Percentiles rank a stretch among this genome's conserved stretches.
These are phyloP conservation scores for Eucalyptus pauciflora DNA, from an alignment of 345 rosid species.

Conservation along the genomic window DNA sequence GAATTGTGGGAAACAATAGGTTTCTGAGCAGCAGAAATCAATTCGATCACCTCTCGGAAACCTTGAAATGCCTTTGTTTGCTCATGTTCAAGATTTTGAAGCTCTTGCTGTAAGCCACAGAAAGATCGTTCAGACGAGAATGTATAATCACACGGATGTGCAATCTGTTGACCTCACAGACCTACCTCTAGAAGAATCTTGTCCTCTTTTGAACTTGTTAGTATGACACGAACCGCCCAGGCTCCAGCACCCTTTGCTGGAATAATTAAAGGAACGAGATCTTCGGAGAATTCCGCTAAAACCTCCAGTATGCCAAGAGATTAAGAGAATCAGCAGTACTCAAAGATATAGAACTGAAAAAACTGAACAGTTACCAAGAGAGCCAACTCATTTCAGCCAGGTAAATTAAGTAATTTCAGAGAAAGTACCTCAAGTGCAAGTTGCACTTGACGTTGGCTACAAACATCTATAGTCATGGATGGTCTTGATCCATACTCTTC, in stretches of 20 bases:
- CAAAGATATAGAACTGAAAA: background rate
- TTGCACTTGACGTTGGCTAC: slow-evolving; percentile 77
- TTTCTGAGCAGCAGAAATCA: slow-evolving; percentile 80
- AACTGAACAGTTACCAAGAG: background rate
- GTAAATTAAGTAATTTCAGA: background rate
- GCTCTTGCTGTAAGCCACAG: slow-evolving; percentile 45
- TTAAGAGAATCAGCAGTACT: background rate
- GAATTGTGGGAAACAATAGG: slow-evolving; percentile 72
- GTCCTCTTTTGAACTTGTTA: slow-evolving; percentile 68
- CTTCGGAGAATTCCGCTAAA: slow-evolving; percentile 48
- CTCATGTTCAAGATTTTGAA: slow-evolving; percentile 46
- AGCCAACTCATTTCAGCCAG: background rate
- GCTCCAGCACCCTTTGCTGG: slow-evolving; percentile 69
- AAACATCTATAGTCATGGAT: slow-evolving; percentile 64
- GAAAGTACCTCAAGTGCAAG: slow-evolving; percentile 51
- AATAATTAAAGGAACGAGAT: slow-evolving; percentile 56
- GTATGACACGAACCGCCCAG: slow-evolving; percentile 60
- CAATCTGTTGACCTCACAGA: background rate
- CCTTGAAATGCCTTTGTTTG: slow-evolving; percentile 63
- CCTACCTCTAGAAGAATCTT: slow-evolving; percentile 53
- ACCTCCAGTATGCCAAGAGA: slow-evolving; percentile 23
- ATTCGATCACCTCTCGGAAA: slow-evolving; percentile 85
- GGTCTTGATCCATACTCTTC: slow-evolving; percentile 68
- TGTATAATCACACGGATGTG: background rate
- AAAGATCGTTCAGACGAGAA: background rate